Evolutionary conservation across 805 yeast species (phyloP).

Genomic region (Lachancea kluyveri): DNA sequence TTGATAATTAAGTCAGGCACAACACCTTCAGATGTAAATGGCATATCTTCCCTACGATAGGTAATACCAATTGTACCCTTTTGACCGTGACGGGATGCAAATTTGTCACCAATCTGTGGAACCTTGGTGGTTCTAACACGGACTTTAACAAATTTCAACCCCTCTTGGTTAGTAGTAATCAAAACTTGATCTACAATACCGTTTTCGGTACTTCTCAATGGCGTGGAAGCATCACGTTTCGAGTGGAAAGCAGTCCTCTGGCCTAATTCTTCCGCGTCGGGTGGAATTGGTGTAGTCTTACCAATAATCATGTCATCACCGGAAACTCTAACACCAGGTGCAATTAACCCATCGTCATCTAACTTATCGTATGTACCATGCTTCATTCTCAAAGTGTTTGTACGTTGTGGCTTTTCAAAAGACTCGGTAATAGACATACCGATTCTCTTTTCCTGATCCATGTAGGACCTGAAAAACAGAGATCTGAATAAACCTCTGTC

Average conservation of each 20-base stretch:
- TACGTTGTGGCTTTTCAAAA: conserved; percentile 93
- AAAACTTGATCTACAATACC: conserved; percentile 98
- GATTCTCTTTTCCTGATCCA: conserved; percentile 97
- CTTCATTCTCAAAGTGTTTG: conserved; percentile 90
- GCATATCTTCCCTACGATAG: conserved; percentile 98
- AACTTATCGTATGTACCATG: conserved; percentile 97
- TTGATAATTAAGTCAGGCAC: conserved; percentile 97
- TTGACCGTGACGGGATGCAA: conserved; percentile 99
- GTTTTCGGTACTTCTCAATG: conserved; percentile 90
- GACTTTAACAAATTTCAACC: conserved; percentile 93
- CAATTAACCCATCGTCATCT: conserved; percentile 96
- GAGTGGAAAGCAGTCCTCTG: conserved; percentile 98
- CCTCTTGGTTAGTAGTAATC: conserved; percentile 96
- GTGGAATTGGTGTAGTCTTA: conserved; percentile 98
- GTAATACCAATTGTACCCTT: conserved; percentile 99
- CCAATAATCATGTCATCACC: conserved; percentile 99
- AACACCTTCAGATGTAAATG: conserved; percentile 89
- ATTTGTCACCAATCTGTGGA: conserved; percentile 99
- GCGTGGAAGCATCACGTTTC: conserved; percentile 97
- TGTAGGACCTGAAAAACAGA: conserved; percentile 90
- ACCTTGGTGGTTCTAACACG: conserved; percentile 98
- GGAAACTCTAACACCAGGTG: conserved; percentile 97
- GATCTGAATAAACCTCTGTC: conserved; percentile 96
- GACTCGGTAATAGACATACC: conserved; percentile 98
- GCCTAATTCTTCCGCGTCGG: conserved; percentile 97